Evolutionary conservation across 2,329 filamentous ascomycete genomes (phyloP), one percentile per base, ranked within the genome.

Genomic region (Verticillium albo-atrum): DNA sequence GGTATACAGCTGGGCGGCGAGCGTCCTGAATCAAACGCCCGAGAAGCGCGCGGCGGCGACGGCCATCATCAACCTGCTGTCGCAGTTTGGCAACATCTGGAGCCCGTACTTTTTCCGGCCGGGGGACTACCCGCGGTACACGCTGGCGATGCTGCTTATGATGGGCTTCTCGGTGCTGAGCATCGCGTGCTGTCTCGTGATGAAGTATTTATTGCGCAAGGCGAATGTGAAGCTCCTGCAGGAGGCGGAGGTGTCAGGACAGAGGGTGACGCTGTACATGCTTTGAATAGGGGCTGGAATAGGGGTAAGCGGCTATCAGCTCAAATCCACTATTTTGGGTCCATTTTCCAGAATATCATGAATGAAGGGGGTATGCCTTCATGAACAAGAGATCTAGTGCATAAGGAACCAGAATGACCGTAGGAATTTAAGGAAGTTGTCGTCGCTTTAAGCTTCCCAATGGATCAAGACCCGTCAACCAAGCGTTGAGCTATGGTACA

Each of bases 31-130:
- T 20, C 67, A 70, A 26, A 75, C 74, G 0, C 72, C 73, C 0
- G 73, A 77, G 65, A 75, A 77, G 65, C 67, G 69, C 6, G 73
- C 75, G 1, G 62, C 58, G 7, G 72, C 71, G 3, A 68, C 66
- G 2, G 68, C 72, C 1, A 68, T 76, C 0, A 68, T 75, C 28
- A 76, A 76, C 53, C 66, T 76, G 3, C 62, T 73, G 10, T 68
- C 66, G 0, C 72, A 76, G 54, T 47, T 77, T 1, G 74, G 72
- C 2, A 76, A 73, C 15, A 68, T 77, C 23, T 72, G 70, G 55
- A 73, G 69, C 0, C 74, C 75, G 1, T 78, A 76, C 58, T 72
- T 77, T 58, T 77, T 75, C 60, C 62, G 65, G 0, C 59, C 65
- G 0, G 61, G 53, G 7, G 68, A 72, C n/a, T 63, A 60, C 1